Conservation (phyloP, 1,284 basidiomycete species). For the Prillingera fragicola region DNA sequence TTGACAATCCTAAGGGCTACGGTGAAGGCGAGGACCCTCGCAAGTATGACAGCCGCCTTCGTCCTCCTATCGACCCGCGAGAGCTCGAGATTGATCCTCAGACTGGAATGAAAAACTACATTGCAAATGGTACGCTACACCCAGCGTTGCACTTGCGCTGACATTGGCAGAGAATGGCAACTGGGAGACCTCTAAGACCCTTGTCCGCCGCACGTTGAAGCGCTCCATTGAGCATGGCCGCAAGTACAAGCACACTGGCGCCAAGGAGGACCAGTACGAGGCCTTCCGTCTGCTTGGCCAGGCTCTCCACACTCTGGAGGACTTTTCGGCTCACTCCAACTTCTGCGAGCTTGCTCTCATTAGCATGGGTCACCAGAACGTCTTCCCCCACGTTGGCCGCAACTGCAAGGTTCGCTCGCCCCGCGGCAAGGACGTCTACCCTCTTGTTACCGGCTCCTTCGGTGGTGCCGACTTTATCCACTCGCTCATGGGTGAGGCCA, state of each 20-base stretch:
- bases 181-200: constrained; percentile 85
- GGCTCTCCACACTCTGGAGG: constrained; percentile 49
- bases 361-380: constrained; percentile 64
- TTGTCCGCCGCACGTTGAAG: constrained; percentile 72
- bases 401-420: constrained; percentile 70
- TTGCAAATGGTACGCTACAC: constrained; percentile 65
- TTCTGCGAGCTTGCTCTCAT: constrained; percentile 75
- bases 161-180: constrained; percentile 55
- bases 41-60: constrained; percentile 67
- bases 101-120: constrained; percentile 95
- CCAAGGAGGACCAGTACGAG: constrained; percentile 74
- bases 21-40: constrained; percentile 79
- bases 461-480: constrained; percentile 81
- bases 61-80: constrained; percentile 66
- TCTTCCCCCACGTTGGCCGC: constrained; percentile 87
- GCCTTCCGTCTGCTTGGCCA: constrained; percentile 71
- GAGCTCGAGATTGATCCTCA: constrained; percentile 81
- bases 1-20: constrained; percentile 76
- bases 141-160: not conserved
- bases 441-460: constrained; percentile 83
- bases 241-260: constrained; percentile 54
- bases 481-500: constrained; percentile 55
- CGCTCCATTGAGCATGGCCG: constrained; percentile 59
- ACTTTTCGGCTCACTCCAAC: constrained; percentile 78
- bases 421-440: constrained; percentile 68